Evolutionary conservation across 805 yeast species (phyloP), one percentile per base, ranked within the genome.

Genomic region (Ogataea salicorniae): DNA sequence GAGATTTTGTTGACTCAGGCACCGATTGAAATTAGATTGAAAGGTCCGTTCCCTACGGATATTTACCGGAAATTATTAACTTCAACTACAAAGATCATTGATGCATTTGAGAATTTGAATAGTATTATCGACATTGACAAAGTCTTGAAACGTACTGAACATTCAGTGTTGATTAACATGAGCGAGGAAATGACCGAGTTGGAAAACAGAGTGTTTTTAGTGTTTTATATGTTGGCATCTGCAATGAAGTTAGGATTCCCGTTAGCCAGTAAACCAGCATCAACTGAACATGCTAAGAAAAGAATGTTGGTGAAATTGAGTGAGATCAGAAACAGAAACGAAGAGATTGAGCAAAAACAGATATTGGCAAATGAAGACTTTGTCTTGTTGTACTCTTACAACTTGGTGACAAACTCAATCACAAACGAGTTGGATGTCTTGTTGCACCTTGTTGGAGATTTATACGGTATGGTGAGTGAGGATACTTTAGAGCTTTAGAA

Each of bases 161-260:
- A 70, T 40, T 72, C 66, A 38, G 83, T 87, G 13, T 67, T 87
- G 16, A 68, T 73, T 37, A 76, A 72, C 55, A 76, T 83, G 17
- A 70, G 64, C 35, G 62, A 71, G 3, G 92, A 85, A 60, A 68
- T 91, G 49, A 72, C 68, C 13, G 95, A 88, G 58, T 68, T 88
- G 17, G 86, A 84, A 58, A 82, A 83, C 52, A 66, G 92, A 17
- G 77, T 87, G 2, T 87, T 87, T 53, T 67, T 87, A 49, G 80
- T 84, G 6, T 87, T 87, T 61, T 88, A 88, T 67, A 82, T 83
- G 84, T 67, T 84, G 15, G 81, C 95, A 2, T 81, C 92, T 11
- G 85, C 95, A 0, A 71, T 87, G 69, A 76, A 80, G 39, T 68
- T 87, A 9, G 89, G 90, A 3, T 79, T 86, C 47, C 95, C 95